Percentiles rank a stretch among this genome's conserved stretches.
phyloP scores from a whole-genome alignment of 352 stramenopile species.

The Peronospora tabacina region DNA sequence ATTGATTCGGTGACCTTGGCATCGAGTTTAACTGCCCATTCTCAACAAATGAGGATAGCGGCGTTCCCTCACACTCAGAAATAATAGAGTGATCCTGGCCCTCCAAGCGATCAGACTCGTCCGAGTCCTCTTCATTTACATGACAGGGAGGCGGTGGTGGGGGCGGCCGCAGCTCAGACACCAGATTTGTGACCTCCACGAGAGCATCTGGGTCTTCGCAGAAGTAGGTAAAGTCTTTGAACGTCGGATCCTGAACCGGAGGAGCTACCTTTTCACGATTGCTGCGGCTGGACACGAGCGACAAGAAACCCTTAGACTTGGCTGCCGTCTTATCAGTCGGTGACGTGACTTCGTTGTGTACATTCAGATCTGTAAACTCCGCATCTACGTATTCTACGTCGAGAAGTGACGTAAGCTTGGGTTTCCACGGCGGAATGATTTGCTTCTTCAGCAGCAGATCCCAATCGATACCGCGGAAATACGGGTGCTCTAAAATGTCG shows the following conservation, averaged over 20 bases:
- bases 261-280: constrained; percentile 56
- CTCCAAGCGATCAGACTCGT: constrained; percentile 23
- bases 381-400: constrained; percentile 84
- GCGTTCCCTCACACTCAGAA: constrained; percentile 50
- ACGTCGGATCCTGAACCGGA: constrained; percentile 80
- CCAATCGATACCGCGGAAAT: constrained; percentile 78
- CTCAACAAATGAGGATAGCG: constrained; percentile 77
- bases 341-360: constrained; percentile 72
- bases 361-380: constrained; percentile 82
- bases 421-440: constrained; percentile 82
- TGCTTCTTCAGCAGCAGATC: constrained; percentile 79
- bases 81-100: constrained; percentile 19
- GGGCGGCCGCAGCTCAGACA: constrained; percentile 64
- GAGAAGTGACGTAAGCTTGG: constrained; percentile 64
- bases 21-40: constrained; percentile 54
- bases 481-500: constrained; percentile 78
- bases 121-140: constrained; percentile 32
- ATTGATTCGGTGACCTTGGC: constrained; percentile 47
- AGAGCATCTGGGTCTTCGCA: constrained; percentile 82
- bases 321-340: constrained; percentile 71
- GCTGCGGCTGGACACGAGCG: constrained; percentile 59
- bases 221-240: constrained; percentile 88
- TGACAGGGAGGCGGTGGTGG: constrained; percentile 28
- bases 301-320: constrained; percentile 78
- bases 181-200: constrained; percentile 73